Base-by-base conservation (phyloP, 2,329 filamentous ascomycete genomes). In the Paraconiothyrium brasiliense region DNA sequence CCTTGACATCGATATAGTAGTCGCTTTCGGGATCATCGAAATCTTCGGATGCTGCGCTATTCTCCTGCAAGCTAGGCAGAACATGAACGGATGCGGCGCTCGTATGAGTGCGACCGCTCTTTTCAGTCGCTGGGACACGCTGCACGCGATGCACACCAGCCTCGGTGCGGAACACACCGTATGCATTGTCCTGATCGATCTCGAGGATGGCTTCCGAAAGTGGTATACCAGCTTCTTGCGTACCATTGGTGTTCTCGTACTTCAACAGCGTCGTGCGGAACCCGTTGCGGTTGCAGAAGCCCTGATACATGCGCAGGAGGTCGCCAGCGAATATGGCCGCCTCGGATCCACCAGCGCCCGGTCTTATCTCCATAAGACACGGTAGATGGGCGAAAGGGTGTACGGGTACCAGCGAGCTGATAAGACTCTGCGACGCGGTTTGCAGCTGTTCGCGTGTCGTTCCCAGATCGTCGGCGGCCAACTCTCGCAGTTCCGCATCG, bases 111-210 rank as follows among this genome's bases (percentile, higher is more conserved):
- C 95, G 89, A 1, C 95, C 95, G 75, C 93, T 94, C 67, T 85
- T 92, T 78, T 99, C 95, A 0, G 95, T 99, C 11, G 90, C 90
- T 1, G 95, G 95, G 3, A 99, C 90, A 30, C 95, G 89, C 82
- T 99, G 95, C 0, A 99, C 95, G 32, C 95, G 88, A 77, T 99
- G 95, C 67, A 99, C 95, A 35, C 95, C 95, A 3, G 94, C 92
- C 79, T 99, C 95, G 70, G 90, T 90, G 63, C 94, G 87, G 71
- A 99, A 87, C 1, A 88, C 74, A 62, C 91, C 92, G 79, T 97
- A 99, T 24, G 93, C 90, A 34, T 92, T 92, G 1, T 87, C 81
- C 54, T 89, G 86, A 61, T 90, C 87, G 39, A 99, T 84, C 77
- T 97, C 93, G 30, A 99, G 85, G 27, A 99, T 88, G 8, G 92